phyloP scores from a whole-genome alignment of 352 stramenopile species.

The Nothophytophthora sp. region DNA sequence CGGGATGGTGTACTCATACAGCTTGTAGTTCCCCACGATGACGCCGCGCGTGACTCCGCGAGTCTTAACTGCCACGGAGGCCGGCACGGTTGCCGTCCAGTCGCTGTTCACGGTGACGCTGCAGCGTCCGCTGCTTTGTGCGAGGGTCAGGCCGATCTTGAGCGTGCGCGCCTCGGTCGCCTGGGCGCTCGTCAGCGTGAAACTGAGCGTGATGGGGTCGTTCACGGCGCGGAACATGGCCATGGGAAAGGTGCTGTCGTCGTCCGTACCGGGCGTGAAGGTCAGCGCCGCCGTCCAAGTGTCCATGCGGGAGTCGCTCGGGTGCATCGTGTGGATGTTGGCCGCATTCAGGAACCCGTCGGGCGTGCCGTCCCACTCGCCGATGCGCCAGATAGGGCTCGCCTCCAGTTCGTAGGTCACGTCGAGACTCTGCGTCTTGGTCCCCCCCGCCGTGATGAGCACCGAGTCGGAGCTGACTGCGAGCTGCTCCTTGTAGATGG shows the following conservation, averaged over 20 bases:
- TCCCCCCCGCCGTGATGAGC: slow-evolving; percentile 16
- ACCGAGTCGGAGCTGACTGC: slow-evolving; percentile 35
- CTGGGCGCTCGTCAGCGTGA: slow-evolving; percentile 34
- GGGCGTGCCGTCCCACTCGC: slow-evolving; percentile 51
- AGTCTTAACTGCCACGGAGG: slow-evolving; percentile 37
- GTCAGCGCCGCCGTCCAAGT: slow-evolving; percentile 19
- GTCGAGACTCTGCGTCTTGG: slow-evolving; percentile 12
- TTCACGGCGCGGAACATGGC: slow-evolving; percentile 54
- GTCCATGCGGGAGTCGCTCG: slow-evolving; percentile 47
- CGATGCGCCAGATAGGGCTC: slow-evolving; percentile 47
- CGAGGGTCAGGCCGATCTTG: slow-evolving; percentile 44
- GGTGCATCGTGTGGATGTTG: slow-evolving; percentile 59
- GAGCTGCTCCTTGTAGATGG: slow-evolving; percentile 60
- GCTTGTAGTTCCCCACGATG: slow-evolving; percentile 45
- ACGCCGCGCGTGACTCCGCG: slow-evolving; percentile 50
- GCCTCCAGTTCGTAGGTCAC: slow-evolving; percentile 26
- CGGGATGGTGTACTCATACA: slow-evolving; percentile 53
- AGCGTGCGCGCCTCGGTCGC: slow-evolving; percentile 27
- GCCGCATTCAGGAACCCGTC: slow-evolving; percentile 51
- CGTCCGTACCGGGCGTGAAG: slow-evolving; percentile 32
- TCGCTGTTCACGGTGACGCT: slow-evolving; percentile 44
- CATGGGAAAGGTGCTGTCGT: slow-evolving; percentile 38
- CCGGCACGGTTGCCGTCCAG: slow-evolving; percentile 31
- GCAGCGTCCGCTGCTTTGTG: slow-evolving; percentile 41
- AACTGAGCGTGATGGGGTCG: slow-evolving; percentile 43